Conservation (phyloP, 2,329 filamentous ascomycete genomes). For the Claviceps arundinis region DNA sequence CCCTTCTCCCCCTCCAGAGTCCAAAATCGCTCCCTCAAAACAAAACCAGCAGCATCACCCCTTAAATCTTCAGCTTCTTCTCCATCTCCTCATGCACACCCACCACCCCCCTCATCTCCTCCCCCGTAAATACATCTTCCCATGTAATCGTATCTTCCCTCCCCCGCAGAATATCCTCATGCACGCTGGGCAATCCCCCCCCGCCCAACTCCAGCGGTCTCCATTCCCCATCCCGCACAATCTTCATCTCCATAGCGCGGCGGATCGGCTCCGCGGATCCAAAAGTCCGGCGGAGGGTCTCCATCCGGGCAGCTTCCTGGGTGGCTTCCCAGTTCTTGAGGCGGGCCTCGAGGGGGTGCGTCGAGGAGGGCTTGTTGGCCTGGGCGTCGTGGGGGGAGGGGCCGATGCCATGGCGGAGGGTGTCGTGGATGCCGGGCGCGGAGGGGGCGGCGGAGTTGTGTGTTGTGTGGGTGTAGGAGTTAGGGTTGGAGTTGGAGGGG, state of each 20-base stretch:
- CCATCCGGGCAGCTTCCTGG: conserved; percentile 79
- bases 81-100: conserved; percentile 91
- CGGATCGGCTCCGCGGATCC: conserved; percentile 88
- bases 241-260: conserved; percentile 89
- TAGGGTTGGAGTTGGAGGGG: conserved; percentile 54
- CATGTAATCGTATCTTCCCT: conserved; percentile 67
- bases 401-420: conserved; percentile 70
- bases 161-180: conserved; percentile 80
- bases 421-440: conserved; percentile 86
- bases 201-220: conserved; percentile 55
- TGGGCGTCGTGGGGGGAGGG: conserved; percentile 40
- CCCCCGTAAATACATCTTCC: conserved; percentile 86
- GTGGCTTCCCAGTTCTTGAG: conserved; percentile 83
- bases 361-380: conserved; percentile 34
- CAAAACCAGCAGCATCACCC: too few relatives aligned
- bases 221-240: conserved; percentile 69
- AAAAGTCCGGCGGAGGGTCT: conserved; percentile 72
- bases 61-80: conserved; percentile 65
- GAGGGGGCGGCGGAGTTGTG: conserved; percentile 65
- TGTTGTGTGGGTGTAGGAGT: conserved; percentile 49
- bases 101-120: conserved; percentile 55
- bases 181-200: conserved; percentile 46
- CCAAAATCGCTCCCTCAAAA: too few relatives aligned
- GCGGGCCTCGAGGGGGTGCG: conserved; percentile 84
- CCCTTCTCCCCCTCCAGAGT: too few relatives aligned